These are phyloP conservation scores for Arabidopsis arenosa DNA, from an alignment of 345 rosid genomes.

Conservation along the genomic window DNA sequence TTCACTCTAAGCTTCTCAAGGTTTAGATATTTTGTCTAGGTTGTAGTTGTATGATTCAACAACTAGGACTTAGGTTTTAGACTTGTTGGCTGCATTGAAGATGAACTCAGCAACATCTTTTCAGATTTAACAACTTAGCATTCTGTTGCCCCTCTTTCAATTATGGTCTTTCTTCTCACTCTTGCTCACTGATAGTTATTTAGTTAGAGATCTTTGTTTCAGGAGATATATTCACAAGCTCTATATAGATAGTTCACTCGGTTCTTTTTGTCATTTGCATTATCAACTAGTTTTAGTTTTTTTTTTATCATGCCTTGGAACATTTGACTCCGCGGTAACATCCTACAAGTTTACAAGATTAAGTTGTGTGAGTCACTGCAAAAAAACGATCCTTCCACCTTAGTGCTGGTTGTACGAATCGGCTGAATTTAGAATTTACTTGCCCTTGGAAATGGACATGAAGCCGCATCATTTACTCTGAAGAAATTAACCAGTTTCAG, in stretches of 20 bases:
- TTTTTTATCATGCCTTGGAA: not conserved
- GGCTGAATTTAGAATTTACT: not conserved
- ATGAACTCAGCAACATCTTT: not conserved
- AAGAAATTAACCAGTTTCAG: not conserved
- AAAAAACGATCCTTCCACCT: not conserved
- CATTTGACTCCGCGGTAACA: not conserved
- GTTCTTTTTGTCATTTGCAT: slow-evolving; percentile 9
- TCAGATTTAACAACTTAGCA: not conserved
- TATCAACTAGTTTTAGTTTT: not conserved
- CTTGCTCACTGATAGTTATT: not conserved
- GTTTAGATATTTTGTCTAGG: not conserved
- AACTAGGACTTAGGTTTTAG: not conserved
- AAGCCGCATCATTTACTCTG: not conserved
- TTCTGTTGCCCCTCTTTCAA: no score
- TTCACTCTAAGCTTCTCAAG: slow-evolving; percentile 13
- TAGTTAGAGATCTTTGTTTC: not conserved
- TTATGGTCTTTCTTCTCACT: not conserved
- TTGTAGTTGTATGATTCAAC: not conserved
- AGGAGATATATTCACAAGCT: slow-evolving; percentile 1
- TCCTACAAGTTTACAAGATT: slow-evolving; percentile 24
- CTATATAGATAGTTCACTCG: not conserved
- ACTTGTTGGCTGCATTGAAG: slow-evolving; percentile 19
- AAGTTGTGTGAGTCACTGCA: slow-evolving; percentile 5
- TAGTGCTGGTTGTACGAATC: not conserved
- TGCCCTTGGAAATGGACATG: not conserved